phyloP scores from a whole-genome alignment of 2,329 filamentous ascomycete species.

The Botrytis fabae region DNA sequence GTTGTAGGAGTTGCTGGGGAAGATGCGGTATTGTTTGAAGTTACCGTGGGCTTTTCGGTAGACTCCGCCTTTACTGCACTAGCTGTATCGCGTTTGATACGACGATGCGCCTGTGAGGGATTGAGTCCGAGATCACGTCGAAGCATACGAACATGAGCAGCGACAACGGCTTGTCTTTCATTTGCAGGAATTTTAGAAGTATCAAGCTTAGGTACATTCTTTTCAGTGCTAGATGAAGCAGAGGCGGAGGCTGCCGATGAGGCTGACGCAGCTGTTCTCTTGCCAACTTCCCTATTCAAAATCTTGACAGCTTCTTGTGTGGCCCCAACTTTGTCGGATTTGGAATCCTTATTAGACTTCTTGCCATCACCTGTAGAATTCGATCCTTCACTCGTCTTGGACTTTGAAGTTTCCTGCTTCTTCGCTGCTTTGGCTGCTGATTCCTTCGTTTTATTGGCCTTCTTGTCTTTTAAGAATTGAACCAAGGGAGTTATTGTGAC shows the following conservation, averaged over 20 bases:
- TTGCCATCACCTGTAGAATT: conserved; percentile 48
- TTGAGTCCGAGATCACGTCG: conserved; percentile 67
- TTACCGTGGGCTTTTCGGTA: conserved; percentile 26
- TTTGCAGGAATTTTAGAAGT: conserved; percentile 47
- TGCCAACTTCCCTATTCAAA: conserved; percentile 58
- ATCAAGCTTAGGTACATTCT: conserved; percentile 51
- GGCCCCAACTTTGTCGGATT: conserved; percentile 58
- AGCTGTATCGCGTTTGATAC: conserved; percentile 54
- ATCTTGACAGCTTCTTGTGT: conserved; percentile 64
- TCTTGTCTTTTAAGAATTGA: conserved; percentile 88
- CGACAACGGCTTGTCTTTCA: conserved; percentile 49
- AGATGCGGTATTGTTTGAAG: conserved; percentile 21
- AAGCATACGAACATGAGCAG: conserved; percentile 63
- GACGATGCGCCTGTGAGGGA: conserved; percentile 61
- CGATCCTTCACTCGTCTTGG: conserved; percentile 52
- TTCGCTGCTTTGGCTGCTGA: conserved; percentile 53
- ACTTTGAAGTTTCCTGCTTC: conserved; percentile 51
- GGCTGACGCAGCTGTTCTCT: conserved; percentile 45
- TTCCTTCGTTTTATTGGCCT: conserved; percentile 70
- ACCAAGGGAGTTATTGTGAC: conserved; percentile 84
- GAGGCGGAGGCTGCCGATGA: conserved; percentile 19
- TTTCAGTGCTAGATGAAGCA: conserved; percentile 30
- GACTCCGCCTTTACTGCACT: conserved; percentile 38
- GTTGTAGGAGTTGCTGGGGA: conserved; percentile 24
- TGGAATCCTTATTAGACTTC: conserved; percentile 61